Percentiles rank a stretch among this genome's conserved stretches.
These are phyloP conservation scores for Penicillium sp. DNA, from an alignment of 2,329 filamentous ascomycete species.

Conservation along the genomic window DNA sequence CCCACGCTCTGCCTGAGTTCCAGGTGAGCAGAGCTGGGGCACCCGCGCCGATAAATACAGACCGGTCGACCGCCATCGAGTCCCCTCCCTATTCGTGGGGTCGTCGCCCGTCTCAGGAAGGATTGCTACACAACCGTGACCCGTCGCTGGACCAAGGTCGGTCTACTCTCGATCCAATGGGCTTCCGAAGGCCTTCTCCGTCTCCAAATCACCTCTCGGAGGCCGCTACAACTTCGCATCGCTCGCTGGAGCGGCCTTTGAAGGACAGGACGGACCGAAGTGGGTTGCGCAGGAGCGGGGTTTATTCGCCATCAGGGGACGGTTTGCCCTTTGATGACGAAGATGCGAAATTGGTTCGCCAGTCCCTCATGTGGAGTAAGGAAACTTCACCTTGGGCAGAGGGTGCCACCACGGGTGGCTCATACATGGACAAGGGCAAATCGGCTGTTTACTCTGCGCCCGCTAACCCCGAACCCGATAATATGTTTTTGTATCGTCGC, in stretches of 20 bases:
- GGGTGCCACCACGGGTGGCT: conserved; percentile 24
- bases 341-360: conserved; percentile 41
- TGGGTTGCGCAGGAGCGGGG: conserved; percentile 32
- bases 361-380: conserved; percentile 34
- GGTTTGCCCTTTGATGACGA: conserved; percentile 38
- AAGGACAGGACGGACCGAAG: conserved; percentile 23
- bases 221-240: conserved; percentile 35
- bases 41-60: conserved; percentile 48
- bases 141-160: conserved; percentile 15
- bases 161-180: conserved; percentile 9
- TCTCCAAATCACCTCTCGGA: conserved; percentile 23
- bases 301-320: conserved; percentile 28
- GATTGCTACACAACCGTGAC: conserved; percentile 46
- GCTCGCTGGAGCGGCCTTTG: conserved; percentile 31
- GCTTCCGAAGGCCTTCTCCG: conserved; percentile 22
- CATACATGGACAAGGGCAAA: conserved; percentile 29
- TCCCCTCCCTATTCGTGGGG: conserved; percentile 55
- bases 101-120: conserved; percentile 53
- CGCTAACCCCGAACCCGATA: conserved; percentile 14
- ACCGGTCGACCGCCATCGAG: conserved; percentile 47
- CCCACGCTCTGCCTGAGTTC: conserved; percentile 16
- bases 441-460: conserved; percentile 9
- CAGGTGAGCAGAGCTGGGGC: conserved; percentile 28
- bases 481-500: conserved; percentile 14
- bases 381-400: conserved; percentile 27